phyloP scores from a whole-genome alignment of 139 green algal genomes.

The Eudorina sp. region DNA sequence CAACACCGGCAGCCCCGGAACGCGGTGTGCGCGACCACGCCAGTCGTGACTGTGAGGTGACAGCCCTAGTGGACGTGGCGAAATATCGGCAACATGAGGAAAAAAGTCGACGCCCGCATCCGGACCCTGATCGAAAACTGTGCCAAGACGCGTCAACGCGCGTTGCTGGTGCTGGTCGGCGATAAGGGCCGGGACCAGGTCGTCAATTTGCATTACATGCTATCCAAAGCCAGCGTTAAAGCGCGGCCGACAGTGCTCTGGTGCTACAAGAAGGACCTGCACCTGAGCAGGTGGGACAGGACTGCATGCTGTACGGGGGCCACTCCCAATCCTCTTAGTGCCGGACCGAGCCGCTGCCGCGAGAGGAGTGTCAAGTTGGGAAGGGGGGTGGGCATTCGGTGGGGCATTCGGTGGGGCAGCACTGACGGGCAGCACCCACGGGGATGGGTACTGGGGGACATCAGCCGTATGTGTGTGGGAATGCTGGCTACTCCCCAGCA shows the following conservation, averaged over 20 bases:
- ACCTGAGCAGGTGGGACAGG: constrained; percentile 86
- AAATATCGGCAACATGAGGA: constrained; percentile 98
- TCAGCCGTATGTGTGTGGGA: too few species aligned
- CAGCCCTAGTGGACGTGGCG: too few species aligned
- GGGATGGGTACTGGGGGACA: too few species aligned
- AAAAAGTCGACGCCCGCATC: constrained; percentile 97
- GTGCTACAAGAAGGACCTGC: constrained; percentile 99
- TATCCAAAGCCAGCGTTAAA: constrained; percentile 95
- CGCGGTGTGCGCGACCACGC: too few species aligned
- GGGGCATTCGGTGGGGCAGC: too few species aligned
- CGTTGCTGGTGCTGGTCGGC: constrained; percentile 96
- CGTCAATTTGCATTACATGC: constrained; percentile 99
- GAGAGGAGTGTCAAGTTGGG: too few species aligned
- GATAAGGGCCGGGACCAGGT: constrained; percentile 97
- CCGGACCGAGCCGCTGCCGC: too few species aligned
- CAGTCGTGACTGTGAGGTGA: too few species aligned
- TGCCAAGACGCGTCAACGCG: constrained; percentile 90
- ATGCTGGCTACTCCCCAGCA: too few species aligned
- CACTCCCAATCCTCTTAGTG: too few species aligned
- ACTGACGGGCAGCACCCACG: too few species aligned
- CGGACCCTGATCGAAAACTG: constrained; percentile 98
- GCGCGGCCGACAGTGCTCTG: constrained; percentile 95
- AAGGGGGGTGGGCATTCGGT: too few species aligned
- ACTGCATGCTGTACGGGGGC: background rate
- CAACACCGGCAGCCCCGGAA: background rate